Evolutionary conservation across 345 rosid species (phyloP), one percentile per base, ranked within the genome.

Genomic region (Gossypium rotundifolium): DNA sequence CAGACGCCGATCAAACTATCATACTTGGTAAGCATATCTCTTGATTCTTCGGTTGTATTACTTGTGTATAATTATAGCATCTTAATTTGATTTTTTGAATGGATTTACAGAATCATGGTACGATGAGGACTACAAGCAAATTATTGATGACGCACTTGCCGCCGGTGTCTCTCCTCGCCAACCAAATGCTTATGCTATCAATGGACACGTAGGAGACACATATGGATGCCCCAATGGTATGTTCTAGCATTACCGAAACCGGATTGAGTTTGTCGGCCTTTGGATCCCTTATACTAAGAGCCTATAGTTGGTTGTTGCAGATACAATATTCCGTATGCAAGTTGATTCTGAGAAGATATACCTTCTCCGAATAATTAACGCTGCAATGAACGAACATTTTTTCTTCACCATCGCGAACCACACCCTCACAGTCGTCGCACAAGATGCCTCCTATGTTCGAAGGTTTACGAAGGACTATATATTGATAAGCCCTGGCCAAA

Each of bases 1-100:
- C 86, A 0, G 78, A 83, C 54, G 78, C 55, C 0, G 85, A 87
- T 76, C 73, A 81, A 25, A 77, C 77, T 6, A 25, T 87, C n/a
- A 22, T 79, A 2, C 67, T 84, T 2, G 78, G 87, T 83, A 73
- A 55, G 16, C 22, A 71, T 42, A 7, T 18, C 12, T 11, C 8
- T 54, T 18, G 6, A 6, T 9, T 16, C 7, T 52, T 12, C 1
- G 18, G 6, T 52, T 14, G 20, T 52, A 20, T 16, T 52, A 18
- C 16, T 52, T 52, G n/a, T 18, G 18, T 14, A 54, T 33, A 33
- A 33, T 33, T 33, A 5, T 33, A 33, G 40, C 40, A 54, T 52
- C 55, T 52, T 52, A 4, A 52, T 52, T 18, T 52, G 20, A 52
- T 8, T 18, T 59, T 23, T 20, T 22, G 44, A 59, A 7, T 23